These are phyloP conservation scores for Claviceps digitariae DNA, from an alignment of 2,329 filamentous ascomycete genomes.

Conservation along the genomic window DNA sequence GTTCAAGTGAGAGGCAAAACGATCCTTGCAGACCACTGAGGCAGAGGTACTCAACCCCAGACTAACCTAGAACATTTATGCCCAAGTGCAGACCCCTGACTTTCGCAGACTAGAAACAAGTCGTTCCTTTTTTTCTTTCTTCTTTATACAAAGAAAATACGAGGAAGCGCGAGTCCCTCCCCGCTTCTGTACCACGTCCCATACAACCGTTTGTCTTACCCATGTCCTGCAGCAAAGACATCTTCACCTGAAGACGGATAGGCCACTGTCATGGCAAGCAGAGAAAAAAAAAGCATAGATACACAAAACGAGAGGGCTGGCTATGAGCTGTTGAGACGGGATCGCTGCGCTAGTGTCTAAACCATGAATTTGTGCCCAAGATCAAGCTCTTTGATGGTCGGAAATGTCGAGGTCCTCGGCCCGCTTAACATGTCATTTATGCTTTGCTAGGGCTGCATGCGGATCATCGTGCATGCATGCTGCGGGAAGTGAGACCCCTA, in stretches of 20 bases:
- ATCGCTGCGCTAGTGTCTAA: background rate
- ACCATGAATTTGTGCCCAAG: background rate
- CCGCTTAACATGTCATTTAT: background rate
- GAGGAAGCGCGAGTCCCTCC: too few relatives aligned
- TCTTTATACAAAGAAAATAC: too few relatives aligned
- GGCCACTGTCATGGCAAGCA: too few relatives aligned
- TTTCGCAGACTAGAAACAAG: too few relatives aligned
- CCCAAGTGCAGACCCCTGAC: too few relatives aligned
- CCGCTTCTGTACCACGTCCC: background rate
- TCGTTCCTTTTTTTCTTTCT: too few relatives aligned
- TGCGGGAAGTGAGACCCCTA: background rate
- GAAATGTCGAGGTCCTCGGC: background rate
- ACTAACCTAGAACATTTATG: too few relatives aligned
- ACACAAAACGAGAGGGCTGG: background rate
- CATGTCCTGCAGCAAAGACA: background rate
- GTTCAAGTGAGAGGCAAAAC: too few relatives aligned
- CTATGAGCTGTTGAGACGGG: background rate
- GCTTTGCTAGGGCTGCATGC: background rate
- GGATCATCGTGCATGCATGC: background rate
- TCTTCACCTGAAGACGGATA: too few relatives aligned
- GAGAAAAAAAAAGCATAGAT: background rate
- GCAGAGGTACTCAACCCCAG: too few relatives aligned
- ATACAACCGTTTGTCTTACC: background rate
- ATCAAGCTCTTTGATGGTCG: background rate
- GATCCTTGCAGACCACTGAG: too few relatives aligned